Conservation (phyloP, 2,329 filamentous ascomycete genomes). For the Pseudogymnoascus sp. region DNA sequence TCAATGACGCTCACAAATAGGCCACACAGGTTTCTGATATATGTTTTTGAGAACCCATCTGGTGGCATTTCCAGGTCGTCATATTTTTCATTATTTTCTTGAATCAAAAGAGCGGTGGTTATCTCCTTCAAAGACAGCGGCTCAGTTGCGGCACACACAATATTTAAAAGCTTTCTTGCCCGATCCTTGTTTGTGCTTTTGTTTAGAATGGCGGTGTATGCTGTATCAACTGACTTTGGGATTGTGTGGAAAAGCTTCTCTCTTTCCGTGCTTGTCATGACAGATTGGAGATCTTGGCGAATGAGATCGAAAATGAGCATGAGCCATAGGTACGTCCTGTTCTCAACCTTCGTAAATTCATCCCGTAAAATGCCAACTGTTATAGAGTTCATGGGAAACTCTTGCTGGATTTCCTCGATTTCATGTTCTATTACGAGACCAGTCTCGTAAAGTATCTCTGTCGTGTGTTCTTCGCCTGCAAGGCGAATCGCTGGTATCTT, state of each 20-base stretch:
- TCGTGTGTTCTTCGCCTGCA: constrained; percentile 31
- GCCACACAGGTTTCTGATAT: constrained; percentile 29
- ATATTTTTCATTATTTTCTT: constrained; percentile 10
- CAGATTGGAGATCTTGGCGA: constrained; percentile 13
- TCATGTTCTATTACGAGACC: constrained; percentile 29
- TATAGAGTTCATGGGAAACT: neutral
- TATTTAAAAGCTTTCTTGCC: constrained; percentile 29
- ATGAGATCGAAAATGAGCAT: constrained; percentile 21
- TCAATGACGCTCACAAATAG: constrained; percentile 31
- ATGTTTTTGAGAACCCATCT: constrained; percentile 16
- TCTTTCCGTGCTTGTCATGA: constrained; percentile 21
- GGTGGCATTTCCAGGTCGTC: constrained; percentile 17
- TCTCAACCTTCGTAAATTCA: constrained; percentile 1
- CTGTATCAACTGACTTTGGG: constrained; percentile 25
- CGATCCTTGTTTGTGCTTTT: constrained; percentile 23
- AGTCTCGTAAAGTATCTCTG: constrained; percentile 31
- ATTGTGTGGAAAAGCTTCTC: constrained; percentile 18
- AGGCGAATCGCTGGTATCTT: constrained; percentile 29
- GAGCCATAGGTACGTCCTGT: constrained; percentile 19
- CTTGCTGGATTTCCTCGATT: constrained; percentile 20
- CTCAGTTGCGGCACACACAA: constrained; percentile 29
- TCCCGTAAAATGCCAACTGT: neutral
- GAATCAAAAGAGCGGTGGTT: constrained; percentile 23
- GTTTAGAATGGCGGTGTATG: constrained; percentile 31
- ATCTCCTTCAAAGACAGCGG: constrained; percentile 31